These are phyloP conservation scores for Rhynchospora tenuis DNA, from an alignment of 176 grass and related monocot genomes.

Conservation along the genomic window DNA sequence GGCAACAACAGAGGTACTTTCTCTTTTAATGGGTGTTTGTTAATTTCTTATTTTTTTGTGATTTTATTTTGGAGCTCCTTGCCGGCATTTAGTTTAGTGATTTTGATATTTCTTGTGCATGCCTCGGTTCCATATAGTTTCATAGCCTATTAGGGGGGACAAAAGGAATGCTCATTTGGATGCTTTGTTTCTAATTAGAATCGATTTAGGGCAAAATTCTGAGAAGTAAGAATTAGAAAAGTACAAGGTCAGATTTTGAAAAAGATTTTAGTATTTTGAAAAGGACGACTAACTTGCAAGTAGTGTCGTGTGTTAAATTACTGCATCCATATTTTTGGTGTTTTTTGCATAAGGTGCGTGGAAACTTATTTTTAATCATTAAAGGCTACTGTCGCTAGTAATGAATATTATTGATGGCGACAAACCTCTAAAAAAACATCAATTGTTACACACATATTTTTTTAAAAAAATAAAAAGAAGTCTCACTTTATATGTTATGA, in stretches of 20 bases:
- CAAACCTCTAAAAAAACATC: not conserved
- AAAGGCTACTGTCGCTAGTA: not conserved
- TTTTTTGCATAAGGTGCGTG: not conserved
- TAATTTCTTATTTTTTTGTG: not conserved
- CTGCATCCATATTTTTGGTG: not conserved
- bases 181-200: not conserved
- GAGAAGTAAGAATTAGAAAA: not conserved
- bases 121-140: not conserved
- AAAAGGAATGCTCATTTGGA: not conserved
- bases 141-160: not conserved
- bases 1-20: constrained; percentile 59
- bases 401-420: not conserved
- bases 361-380: not conserved
- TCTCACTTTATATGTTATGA: not conserved
- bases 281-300: not conserved
- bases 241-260: not conserved
- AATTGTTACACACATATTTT: not conserved
- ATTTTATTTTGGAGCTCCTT: not conserved
- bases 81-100: not conserved
- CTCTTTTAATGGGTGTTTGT: not conserved
- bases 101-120: not conserved
- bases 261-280: not conserved
- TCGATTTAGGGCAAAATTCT: not conserved
- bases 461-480: not conserved
- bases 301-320: not conserved